These are phyloP conservation scores for Suhomyces coccinellae DNA, from an alignment of 1,139 yeast genomes.

Conservation along the genomic window DNA sequence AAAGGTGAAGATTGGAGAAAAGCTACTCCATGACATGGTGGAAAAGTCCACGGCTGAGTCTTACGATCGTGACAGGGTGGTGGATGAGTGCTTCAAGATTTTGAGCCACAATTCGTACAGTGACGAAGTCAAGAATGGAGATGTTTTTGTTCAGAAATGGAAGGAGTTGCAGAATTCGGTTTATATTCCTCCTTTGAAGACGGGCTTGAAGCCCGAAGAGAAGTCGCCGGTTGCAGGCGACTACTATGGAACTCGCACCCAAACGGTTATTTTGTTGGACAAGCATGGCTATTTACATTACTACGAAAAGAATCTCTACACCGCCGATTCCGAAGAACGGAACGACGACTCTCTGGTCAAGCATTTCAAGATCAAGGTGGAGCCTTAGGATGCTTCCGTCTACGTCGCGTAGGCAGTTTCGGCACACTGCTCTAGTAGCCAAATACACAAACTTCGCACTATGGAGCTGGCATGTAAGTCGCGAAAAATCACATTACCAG, in stretches of 20 bases:
- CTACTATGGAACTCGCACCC: conserved; percentile 88
- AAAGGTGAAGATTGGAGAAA: conserved; percentile 59
- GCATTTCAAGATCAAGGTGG: conserved; percentile 12
- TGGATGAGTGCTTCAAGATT: conserved; percentile 53
- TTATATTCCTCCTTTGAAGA: conserved; percentile 65
- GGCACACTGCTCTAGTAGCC: background rate
- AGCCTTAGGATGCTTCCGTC: too few species aligned
- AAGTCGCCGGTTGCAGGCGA: conserved; percentile 34
- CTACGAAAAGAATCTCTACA: conserved; percentile 39
- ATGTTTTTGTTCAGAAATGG: conserved; percentile 32
- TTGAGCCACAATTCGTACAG: conserved; percentile 50
- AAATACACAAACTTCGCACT: background rate
- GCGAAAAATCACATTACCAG: too few species aligned
- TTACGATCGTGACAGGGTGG: conserved; percentile 41
- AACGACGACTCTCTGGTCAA: conserved; percentile 8
- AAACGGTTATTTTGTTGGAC: conserved; percentile 69
- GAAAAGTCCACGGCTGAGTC: conserved; percentile 23
- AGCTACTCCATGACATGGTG: conserved; percentile 42
- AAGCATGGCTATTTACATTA: conserved; percentile 44
- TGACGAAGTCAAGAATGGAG: conserved; percentile 23
- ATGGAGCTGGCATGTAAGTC: too few species aligned
- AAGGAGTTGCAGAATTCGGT: conserved; percentile 58
- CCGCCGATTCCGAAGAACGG: conserved; percentile 23
- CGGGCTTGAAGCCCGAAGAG: conserved; percentile 17
- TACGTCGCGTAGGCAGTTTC: too few species aligned